Percentiles rank a stretch among this genome's conserved stretches.
These are phyloP conservation scores for Gossypium rotundifolium DNA, from an alignment of 345 rosid genomes.

Conservation along the genomic window DNA sequence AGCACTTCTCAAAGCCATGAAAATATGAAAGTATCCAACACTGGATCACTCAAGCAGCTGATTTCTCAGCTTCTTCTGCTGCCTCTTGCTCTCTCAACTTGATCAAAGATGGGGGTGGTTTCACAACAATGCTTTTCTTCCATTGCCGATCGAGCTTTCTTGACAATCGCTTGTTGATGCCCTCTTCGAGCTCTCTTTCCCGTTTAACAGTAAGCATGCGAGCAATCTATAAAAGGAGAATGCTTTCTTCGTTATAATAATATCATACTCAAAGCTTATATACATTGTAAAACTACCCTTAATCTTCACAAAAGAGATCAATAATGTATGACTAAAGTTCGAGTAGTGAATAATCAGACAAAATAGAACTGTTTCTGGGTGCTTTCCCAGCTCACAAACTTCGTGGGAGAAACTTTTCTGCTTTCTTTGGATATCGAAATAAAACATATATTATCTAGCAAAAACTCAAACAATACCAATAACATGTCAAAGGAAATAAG, in stretches of 20 bases:
- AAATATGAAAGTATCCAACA: background rate
- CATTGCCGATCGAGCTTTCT: conserved; percentile 81
- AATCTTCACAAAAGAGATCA: background rate
- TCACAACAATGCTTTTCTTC: conserved; percentile 84
- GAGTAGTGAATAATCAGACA: background rate
- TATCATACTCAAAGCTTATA: background rate
- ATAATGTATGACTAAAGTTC: background rate
- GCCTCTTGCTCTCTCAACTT: conserved; percentile 78
- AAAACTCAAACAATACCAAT: background rate
- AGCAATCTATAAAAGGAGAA: conserved; percentile 45
- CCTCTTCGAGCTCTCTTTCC: conserved; percentile 89
- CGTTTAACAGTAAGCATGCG: conserved; percentile 74
- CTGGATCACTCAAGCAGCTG: conserved; percentile 38
- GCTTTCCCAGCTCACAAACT: background rate
- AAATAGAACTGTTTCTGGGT: background rate
- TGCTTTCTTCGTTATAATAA: background rate
- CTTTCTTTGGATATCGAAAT: background rate
- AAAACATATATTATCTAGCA: background rate
- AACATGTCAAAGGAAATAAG: background rate
- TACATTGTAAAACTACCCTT: background rate
- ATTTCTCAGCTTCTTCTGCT: conserved; percentile 68
- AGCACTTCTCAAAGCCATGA: background rate
- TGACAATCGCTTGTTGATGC: conserved; percentile 80
- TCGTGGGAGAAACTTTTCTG: background rate
- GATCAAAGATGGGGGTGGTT: conserved; percentile 76